These are phyloP conservation scores for Daldinia childiae DNA, from an alignment of 495 filamentous ascomycete species.

Conservation along the genomic window DNA sequence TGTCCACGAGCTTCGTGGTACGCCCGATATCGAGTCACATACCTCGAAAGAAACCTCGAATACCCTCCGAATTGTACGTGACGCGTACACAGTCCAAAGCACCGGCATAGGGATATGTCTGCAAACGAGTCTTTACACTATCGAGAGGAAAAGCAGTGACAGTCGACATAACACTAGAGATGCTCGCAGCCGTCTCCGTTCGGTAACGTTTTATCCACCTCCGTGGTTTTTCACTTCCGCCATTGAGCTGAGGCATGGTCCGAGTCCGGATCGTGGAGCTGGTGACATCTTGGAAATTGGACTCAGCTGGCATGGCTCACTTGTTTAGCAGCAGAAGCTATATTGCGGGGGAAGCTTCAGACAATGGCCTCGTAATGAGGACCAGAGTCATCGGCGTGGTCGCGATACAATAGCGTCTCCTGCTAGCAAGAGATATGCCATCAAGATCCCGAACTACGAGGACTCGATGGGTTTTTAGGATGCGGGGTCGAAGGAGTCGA, in stretches of 20 bases:
- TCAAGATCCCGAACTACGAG: slow-evolving; percentile 59
- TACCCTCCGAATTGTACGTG: slow-evolving; percentile 76
- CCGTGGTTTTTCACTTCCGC: slow-evolving; percentile 59
- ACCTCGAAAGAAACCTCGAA: slow-evolving; percentile 83
- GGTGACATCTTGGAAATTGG: slow-evolving; percentile 52
- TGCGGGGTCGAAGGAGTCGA: slow-evolving; percentile 26
- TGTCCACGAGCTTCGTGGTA: slow-evolving; percentile 7
- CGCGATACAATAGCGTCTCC: slow-evolving; percentile 62
- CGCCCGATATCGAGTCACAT: slow-evolving; percentile 33
- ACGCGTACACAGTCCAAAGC: slow-evolving; percentile 74
- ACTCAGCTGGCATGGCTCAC: slow-evolving; percentile 63
- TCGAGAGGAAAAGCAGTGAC: slow-evolving; percentile 81
- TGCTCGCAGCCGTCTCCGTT: slow-evolving; percentile 79
- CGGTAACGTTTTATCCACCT: slow-evolving; percentile 76
- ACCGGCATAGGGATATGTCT: slow-evolving; percentile 78
- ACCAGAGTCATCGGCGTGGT: slow-evolving; percentile 67
- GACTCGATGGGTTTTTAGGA: slow-evolving; percentile 40
- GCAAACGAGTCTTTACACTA: slow-evolving; percentile 87
- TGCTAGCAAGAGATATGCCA: slow-evolving; percentile 67
- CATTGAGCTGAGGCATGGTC: slow-evolving; percentile 58
- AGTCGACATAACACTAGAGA: slow-evolving; percentile 77
- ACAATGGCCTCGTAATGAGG: slow-evolving; percentile 57
- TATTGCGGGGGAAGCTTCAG: slow-evolving; percentile 54
- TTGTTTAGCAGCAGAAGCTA: slow-evolving; percentile 43
- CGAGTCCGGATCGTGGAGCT: slow-evolving; percentile 52